Evolutionary conservation across 305 asterid species (phyloP).

Genomic region (Nicotiana rustica): DNA sequence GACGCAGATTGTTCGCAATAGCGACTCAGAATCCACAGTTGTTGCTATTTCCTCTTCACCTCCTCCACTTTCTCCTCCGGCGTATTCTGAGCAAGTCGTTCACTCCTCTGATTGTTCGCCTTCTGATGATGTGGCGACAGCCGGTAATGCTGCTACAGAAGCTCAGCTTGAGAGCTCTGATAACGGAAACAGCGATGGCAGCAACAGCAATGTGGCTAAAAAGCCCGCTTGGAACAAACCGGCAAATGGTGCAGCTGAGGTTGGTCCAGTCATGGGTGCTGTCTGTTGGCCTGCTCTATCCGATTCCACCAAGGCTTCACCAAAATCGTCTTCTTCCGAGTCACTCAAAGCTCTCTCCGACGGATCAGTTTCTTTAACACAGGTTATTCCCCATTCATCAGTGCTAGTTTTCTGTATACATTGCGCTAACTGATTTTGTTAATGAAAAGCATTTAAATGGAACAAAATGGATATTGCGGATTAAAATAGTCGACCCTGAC

Average conservation of each 20-base stretch:
- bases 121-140: slow-evolving; percentile 38
- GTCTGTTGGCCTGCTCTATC: slow-evolving; percentile 79
- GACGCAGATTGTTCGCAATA: slow-evolving; percentile 48
- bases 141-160: slow-evolving; percentile 40
- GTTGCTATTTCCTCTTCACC: slow-evolving; percentile 11
- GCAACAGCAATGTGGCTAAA: slow-evolving; percentile 45
- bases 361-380: slow-evolving; percentile 46
- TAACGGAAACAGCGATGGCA: neutral
- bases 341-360: slow-evolving; percentile 58
- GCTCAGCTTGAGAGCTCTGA: slow-evolving; percentile 54
- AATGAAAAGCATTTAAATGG: neutral
- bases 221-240: slow-evolving; percentile 76
- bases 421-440: neutral
- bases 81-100: slow-evolving; percentile 42
- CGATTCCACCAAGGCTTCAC: slow-evolving; percentile 69
- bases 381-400: slow-evolving; percentile 49
- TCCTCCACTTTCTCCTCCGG: slow-evolving; percentile 39
- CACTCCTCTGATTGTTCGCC: slow-evolving; percentile 51
- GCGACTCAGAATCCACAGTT: slow-evolving; percentile 32
- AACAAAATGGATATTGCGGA: neutral
- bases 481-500: neutral
- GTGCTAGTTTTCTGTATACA: neutral
- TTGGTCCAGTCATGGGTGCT: slow-evolving; percentile 66
- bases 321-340: slow-evolving; percentile 54
- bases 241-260: slow-evolving; percentile 45